Conservation (phyloP, 192 early-diverging fungal species). For the Backusella liffmaniae region DNA sequence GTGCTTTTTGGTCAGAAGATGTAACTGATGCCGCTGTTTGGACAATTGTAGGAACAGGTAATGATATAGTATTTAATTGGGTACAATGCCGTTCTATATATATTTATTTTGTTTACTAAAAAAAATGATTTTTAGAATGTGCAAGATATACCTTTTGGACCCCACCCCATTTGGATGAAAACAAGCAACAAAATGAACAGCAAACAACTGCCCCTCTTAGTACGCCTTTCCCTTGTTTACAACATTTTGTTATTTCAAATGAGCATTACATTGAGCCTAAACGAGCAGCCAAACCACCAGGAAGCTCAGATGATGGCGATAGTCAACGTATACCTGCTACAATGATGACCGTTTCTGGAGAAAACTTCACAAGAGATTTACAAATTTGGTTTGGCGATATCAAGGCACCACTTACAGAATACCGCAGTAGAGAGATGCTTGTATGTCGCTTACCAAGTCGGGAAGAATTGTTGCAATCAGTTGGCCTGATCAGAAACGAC, state of each 20-base stretch:
- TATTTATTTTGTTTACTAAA: not conserved
- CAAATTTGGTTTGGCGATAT: constrained; percentile 57
- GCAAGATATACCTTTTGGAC: constrained; percentile 55
- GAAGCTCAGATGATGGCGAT: not conserved
- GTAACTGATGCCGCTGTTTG: constrained; percentile 83
- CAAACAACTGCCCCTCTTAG: constrained; percentile 9
- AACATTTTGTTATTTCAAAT: constrained; percentile 31
- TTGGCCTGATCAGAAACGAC: not conserved
- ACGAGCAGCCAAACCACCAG: not conserved
- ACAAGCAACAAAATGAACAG: not conserved
- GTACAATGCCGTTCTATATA: not conserved
- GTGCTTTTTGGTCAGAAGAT: constrained; percentile 69
- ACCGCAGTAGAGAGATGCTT: constrained; percentile 42
- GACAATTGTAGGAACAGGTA: constrained; percentile 83
- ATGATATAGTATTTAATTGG: not conserved
- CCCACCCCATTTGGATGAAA: constrained; percentile 27
- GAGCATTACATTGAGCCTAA: not conserved
- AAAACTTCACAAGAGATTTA: constrained; percentile 66
- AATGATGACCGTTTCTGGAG: constrained; percentile 47
- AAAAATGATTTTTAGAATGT: constrained; percentile 34
- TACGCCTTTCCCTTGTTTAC: not conserved
- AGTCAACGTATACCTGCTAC: not conserved
- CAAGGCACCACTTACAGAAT: constrained; percentile 20
- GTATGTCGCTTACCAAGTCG: constrained; percentile 41
- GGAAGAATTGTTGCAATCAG: constrained; percentile 7